Evolutionary conservation across 257 asterid genomes (phyloP), one percentile per base, ranked within the genome.

Genomic region (Coffea canephora): DNA sequence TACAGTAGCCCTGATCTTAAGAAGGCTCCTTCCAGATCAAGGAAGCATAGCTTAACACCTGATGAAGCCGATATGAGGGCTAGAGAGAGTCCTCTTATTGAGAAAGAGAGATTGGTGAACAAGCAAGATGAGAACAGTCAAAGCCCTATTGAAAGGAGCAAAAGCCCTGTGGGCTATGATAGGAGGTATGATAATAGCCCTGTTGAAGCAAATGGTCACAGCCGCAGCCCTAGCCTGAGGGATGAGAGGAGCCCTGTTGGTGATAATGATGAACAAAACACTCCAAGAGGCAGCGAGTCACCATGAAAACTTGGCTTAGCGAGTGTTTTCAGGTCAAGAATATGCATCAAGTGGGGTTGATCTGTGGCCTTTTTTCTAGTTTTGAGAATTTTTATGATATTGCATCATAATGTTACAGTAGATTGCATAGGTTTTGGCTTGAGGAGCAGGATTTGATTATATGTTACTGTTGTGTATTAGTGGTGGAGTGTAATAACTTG

Each of bases 171-270:
- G 52, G 78, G 77, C 79, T 74, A 79, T 43, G 81, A 73, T 61
- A 89, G 87, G 84, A 87, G 86, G 89, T 85, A 83, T 73, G 95
- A 92, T 10, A 96, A 89, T 83, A 91, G 93, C 82, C 97, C 93
- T 19, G 78, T 72, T 59, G 93, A 88, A 36, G 85, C 86, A 57
- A 90, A 89, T 85, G 98, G 92, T 16, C 84, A 81, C 25, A 86
- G 88, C 74, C 88, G 83, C 69, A 93, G 95, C 85, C 91, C 90
- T 1, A 93, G 89, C 80, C 92, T 93, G 0, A 83, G 82, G 76
- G 88, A 84, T 23, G 91, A 55, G 69, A 84, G 86, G 80, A 86
- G 83, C 80, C 89, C 90, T 6, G 86, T 79, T 74, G 91, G 87
- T 34, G 96, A 87, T 14, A 94, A 81, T 43, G 81, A 54, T 41